Evolutionary conservation across 768 basidiomycete species (phyloP).

Genomic region (Mrakia frigida): DNA sequence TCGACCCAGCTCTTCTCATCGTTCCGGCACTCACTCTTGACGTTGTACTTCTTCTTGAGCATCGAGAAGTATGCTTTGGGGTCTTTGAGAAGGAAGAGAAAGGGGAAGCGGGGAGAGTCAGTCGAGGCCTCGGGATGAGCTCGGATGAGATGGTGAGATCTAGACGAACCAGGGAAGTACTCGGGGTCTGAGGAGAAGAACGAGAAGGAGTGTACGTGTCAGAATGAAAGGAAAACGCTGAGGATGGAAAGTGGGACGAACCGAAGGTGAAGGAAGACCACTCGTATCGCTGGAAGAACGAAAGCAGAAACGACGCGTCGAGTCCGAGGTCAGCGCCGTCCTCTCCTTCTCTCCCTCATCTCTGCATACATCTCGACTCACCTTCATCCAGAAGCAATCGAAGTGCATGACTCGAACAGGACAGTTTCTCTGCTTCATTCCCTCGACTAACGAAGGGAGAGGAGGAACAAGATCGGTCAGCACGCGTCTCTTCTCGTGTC

Average conservation of each 20-base stretch:
- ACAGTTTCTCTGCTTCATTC: slow-evolving; percentile 52
- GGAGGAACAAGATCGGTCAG: neutral
- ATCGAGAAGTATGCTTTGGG: slow-evolving; percentile 56
- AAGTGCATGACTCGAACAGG: slow-evolving; percentile 61
- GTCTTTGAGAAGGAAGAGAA: slow-evolving; percentile 41
- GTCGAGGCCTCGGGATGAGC: neutral
- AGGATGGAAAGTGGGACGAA: neutral
- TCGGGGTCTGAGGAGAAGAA: slow-evolving; percentile 52
- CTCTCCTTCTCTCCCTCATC: no score
- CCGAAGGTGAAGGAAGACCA: slow-evolving; percentile 54
- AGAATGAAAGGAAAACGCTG: neutral
- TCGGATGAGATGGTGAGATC: neutral
- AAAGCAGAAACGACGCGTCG: neutral
- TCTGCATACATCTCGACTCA: neutral
- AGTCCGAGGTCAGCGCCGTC: neutral
- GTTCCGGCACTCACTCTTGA: no score
- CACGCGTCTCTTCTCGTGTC: neutral
- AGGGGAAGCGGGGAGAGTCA: neutral
- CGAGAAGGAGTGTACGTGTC: neutral
- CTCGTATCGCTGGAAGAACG: slow-evolving; percentile 4
- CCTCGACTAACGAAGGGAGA: slow-evolving; percentile 56
- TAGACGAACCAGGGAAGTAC: slow-evolving; percentile 53
- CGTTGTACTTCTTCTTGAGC: slow-evolving; percentile 50
- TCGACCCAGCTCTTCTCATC: no score
- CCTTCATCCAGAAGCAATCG: slow-evolving; percentile 38